These are phyloP conservation scores for Protomyces lactucae-debilis DNA, from an alignment of 1,139 yeast genomes.

Conservation along the genomic window DNA sequence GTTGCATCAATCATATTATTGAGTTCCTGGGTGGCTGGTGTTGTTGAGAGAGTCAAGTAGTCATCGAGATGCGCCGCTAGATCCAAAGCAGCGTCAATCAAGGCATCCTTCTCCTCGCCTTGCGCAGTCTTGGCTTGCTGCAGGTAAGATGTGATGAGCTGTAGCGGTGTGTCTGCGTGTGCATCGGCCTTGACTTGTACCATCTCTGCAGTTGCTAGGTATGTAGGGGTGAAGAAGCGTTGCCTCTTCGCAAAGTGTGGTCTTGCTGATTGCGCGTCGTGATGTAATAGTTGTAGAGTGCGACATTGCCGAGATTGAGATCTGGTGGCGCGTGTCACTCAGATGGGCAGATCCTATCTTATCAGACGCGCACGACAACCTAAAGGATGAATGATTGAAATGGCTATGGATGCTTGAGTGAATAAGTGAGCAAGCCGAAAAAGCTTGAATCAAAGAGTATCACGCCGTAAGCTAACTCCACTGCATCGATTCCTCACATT, in stretches of 20 bases:
- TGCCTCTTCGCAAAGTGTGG: too few relatives aligned
- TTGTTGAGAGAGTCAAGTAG: slow-evolving; percentile 20
- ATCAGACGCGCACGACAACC: too few relatives aligned
- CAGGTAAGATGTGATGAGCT: slow-evolving; percentile 13
- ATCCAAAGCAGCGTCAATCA: slow-evolving; percentile 18
- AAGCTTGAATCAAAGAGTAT: too few relatives aligned
- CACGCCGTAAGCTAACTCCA: too few relatives aligned
- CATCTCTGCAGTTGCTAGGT: background rate
- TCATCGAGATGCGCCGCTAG: slow-evolving; percentile 15
- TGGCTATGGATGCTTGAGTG: too few relatives aligned
- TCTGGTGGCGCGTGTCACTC: background rate
- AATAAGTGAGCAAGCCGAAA: too few relatives aligned
- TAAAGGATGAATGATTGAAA: too few relatives aligned
- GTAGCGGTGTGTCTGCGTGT: slow-evolving; percentile 24
- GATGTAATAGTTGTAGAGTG: too few relatives aligned
- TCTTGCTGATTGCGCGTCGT: too few relatives aligned
- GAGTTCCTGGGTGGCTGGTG: slow-evolving; percentile 11
- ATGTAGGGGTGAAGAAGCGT: background rate
- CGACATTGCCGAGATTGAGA: background rate
- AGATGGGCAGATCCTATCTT: background rate
- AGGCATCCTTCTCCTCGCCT: slow-evolving; percentile 22
- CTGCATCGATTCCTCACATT: too few relatives aligned
- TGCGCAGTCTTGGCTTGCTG: slow-evolving; percentile 18
- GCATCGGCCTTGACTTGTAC: slow-evolving; percentile 11
- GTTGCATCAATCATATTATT: slow-evolving; percentile 22